A percentile compares a stretch with the other conserved stretches of the same genome.
Conservation (phyloP, 2,329 filamentous ascomycete species). For the Blumeria graminis region DNA sequence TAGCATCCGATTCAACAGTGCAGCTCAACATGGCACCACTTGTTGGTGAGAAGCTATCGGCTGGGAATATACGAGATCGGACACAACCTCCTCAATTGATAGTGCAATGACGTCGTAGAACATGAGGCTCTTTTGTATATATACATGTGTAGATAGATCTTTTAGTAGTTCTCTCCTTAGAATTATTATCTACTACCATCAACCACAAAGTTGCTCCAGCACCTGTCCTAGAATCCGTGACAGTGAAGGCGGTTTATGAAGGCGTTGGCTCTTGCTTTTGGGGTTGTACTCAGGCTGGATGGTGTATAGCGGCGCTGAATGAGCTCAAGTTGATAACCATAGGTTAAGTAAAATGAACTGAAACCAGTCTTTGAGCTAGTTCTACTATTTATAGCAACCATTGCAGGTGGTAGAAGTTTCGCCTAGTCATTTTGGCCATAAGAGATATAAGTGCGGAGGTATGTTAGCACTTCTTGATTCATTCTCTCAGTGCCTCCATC, state of each 20-base stretch:
- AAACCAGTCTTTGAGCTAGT: not conserved
- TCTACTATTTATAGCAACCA: not conserved
- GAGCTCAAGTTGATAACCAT: not conserved
- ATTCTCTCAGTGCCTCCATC: not conserved
- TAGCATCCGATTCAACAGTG: no score
- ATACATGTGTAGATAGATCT: no score
- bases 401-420: not conserved
- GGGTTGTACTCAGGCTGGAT: not conserved
- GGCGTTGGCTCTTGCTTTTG: not conserved
- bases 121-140: no score
- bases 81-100: no score
- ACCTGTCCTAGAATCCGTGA: no score
- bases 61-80: no score
- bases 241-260: not conserved
- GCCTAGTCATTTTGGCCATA: constrained; percentile 3
- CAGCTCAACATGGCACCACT: no score
- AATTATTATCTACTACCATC: no score
- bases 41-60: no score
- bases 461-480: constrained; percentile 3
- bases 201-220: no score
- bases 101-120: no score
- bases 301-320: not conserved
- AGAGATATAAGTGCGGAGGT: constrained; percentile 2
- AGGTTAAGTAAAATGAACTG: not conserved
- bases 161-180: no score